Evolutionary conservation across 768 basidiomycete species (phyloP), one percentile per base, ranked within the genome.

Genomic region (Tricholoma furcatifolium): DNA sequence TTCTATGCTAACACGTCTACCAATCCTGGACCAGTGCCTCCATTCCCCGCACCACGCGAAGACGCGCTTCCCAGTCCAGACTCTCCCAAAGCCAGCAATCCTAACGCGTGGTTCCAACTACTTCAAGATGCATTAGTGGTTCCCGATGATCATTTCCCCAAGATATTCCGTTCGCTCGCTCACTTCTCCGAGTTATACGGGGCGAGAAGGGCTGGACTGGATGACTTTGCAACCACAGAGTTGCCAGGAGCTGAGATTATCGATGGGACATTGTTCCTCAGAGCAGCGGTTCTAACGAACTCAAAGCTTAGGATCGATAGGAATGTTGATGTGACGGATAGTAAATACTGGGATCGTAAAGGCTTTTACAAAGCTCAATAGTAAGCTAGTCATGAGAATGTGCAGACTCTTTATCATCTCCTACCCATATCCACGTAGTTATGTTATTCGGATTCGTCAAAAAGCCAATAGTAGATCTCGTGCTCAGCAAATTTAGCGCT

Each of bases 71-170:
- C 58, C 39, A 58, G 55, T 32, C 53, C 65, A 43, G 65, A 69
- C 21, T 71, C 78, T 23, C 64, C 62, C 9, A 66, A 64, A 47
- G 68, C 72, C 2, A 31, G 62, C 23, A 72, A 65, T 17, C 77
- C 83, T 11, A 84, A 87, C 55, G 72, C 79, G 2, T 88, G 85
- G 88, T 71, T 79, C 11, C 69, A 78, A 15, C 65, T 88, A 52
- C 62, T 87, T 30, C 71, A 82, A 45, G 74, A 73, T 6, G 69
- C 80, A 2, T 63, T 85, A 38, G 73, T 76, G 2, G 78, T 86
- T 58, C 82, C 82, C 0, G 80, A 84, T 56, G 83, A 87, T 35
- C 74, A 76, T 52, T 54, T 75, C 14, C 62, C 70, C 1, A 77
- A 76, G 53, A 36, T 67, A 1, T 62, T 73, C 43, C 67, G 78